A percentile compares a stretch with the other conserved stretches of the same genome.
phyloP scores from a whole-genome alignment of 768 basidiomycete genomes.

The Asterophora parasitica region DNA sequence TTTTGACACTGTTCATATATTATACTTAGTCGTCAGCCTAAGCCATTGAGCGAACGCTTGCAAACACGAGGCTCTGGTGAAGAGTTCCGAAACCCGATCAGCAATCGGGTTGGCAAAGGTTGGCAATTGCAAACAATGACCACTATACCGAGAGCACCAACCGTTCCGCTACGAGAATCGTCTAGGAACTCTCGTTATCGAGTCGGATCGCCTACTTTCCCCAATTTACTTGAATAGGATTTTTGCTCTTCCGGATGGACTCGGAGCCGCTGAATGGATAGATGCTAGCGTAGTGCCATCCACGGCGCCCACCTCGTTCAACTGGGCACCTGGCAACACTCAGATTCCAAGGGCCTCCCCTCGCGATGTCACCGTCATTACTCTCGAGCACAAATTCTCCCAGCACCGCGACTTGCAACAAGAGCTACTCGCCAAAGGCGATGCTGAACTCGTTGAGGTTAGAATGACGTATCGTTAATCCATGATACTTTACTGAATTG shows the following conservation, averaged over 20 bases:
- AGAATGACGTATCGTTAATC: constrained; percentile 4
- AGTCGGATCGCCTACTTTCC: constrained; percentile 32
- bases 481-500: constrained; percentile 2
- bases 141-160: constrained; percentile 26
- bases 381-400: constrained; percentile 63
- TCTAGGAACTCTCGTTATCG: constrained; percentile 41
- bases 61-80: too few relatives aligned
- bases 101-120: too few relatives aligned
- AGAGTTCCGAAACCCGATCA: too few relatives aligned
- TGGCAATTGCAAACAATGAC: too few relatives aligned
- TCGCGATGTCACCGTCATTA: constrained; percentile 19
- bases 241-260: constrained; percentile 34
- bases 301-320: neutral
- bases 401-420: constrained; percentile 59
- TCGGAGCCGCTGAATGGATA: constrained; percentile 21
- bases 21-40: too few relatives aligned
- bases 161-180: constrained; percentile 46
- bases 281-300: constrained; percentile 1
- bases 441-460: constrained; percentile 68
- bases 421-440: constrained; percentile 59
- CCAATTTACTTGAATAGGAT: constrained; percentile 37
- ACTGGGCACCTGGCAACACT: neutral
- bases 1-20: too few relatives aligned
- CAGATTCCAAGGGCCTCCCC: neutral
- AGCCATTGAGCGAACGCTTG: too few relatives aligned